Conservation (phyloP, 306 rosid genomes). For the Lathyrus sativus region DNA sequence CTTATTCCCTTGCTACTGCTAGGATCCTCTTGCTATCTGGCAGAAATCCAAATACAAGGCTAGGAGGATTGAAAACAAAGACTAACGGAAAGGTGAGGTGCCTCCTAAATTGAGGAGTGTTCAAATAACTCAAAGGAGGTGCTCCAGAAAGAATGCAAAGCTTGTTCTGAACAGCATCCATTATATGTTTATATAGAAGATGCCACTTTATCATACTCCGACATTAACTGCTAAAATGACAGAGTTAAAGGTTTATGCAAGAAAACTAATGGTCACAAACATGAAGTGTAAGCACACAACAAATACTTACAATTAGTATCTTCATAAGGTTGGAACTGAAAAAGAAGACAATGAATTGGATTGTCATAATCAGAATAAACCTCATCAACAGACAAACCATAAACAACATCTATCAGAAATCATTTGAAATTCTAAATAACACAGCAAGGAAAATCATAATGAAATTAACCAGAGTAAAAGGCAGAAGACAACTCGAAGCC, state of each 20-base stretch:
- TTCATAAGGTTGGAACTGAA: neutral
- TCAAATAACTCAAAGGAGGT: neutral
- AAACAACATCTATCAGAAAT: neutral
- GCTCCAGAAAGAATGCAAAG: neutral
- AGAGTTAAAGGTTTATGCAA: neutral
- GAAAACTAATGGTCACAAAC: neutral
- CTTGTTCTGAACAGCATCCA: neutral
- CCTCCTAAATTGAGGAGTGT: neutral
- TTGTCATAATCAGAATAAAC: neutral
- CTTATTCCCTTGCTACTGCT: neutral
- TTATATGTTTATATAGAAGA: neutral
- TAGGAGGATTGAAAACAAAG: neutral
- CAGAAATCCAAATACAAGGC: neutral
- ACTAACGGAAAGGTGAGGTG: neutral
- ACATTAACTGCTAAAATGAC: neutral
- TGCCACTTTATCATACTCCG: neutral
- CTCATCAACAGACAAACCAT: neutral
- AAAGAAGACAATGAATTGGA: conserved; percentile 5
- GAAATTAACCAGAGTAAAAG: neutral
- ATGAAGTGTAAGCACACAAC: neutral
- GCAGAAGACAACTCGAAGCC: neutral
- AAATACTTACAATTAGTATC: neutral
- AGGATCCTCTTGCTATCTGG: neutral
- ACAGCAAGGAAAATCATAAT: neutral
- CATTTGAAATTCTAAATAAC: conserved; percentile 6